These are phyloP conservation scores for Cronartium ribicola DNA, from an alignment of 1,284 basidiomycete genomes.

Conservation along the genomic window DNA sequence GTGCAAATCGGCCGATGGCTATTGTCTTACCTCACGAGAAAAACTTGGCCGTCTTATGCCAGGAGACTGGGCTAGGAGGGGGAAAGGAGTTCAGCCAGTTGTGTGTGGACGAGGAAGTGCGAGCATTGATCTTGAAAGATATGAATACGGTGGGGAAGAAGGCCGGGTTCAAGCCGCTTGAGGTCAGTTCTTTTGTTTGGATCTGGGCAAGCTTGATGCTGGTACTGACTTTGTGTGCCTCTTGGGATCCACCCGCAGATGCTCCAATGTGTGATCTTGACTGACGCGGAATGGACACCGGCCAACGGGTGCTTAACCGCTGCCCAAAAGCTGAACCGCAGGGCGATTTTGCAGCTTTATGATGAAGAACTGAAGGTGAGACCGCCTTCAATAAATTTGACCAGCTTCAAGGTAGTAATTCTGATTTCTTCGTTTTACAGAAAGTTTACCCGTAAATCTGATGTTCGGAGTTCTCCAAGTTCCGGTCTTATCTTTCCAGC, in stretches of 20 bases:
- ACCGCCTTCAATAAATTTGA: neutral
- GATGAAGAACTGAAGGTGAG: conserved; percentile 19
- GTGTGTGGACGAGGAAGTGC: conserved; percentile 63
- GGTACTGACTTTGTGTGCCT: neutral
- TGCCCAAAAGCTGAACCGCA: conserved; percentile 58
- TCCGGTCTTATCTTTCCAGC: too few species aligned
- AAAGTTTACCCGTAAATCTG: conserved; percentile 16
- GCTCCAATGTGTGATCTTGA: conserved; percentile 71
- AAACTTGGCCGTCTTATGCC: conserved; percentile 59
- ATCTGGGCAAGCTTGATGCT: neutral
- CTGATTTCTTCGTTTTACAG: neutral
- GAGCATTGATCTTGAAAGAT: conserved; percentile 67
- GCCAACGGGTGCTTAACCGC: conserved; percentile 81
- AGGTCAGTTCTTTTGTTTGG: conserved; percentile 51
- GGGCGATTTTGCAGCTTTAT: conserved; percentile 16
- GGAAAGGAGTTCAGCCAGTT: conserved; percentile 55
- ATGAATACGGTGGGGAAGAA: conserved; percentile 78
- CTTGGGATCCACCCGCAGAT: conserved; percentile 49
- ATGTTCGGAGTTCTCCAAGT: too few species aligned
- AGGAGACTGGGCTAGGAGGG: conserved; percentile 53
- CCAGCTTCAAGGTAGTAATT: too few species aligned
- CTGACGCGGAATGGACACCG: conserved; percentile 86
- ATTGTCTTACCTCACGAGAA: conserved; percentile 62
- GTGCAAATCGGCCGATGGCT: conserved; percentile 77
- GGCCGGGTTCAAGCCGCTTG: conserved; percentile 76